Evolutionary conservation across 2,329 filamentous ascomycete genomes (phyloP), one percentile per base, ranked within the genome.

Genomic region (Chrysoporthe austroafricana): DNA sequence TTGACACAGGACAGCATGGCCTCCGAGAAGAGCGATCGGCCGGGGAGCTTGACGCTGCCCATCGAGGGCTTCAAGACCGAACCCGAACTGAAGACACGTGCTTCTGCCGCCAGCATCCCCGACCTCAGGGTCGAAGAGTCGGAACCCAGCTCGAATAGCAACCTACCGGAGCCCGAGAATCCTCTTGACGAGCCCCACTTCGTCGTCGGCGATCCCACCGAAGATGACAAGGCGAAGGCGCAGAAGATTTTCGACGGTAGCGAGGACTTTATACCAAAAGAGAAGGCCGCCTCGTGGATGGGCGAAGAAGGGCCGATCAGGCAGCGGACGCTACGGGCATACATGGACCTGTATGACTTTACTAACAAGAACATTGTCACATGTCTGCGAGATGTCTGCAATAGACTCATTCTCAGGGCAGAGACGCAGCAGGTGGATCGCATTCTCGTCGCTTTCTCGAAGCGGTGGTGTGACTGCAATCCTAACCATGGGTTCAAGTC

Each of bases 401-500:
- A 87, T 64, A 90, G 92, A 43, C 84, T 98, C 34, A 85, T 96
- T 4, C 84, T 99, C 67, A 92, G 92, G 72, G 96, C 92, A 52
- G 96, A 99, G 80, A 97, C 94, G 2, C 96, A 99, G 79, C 95
- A 99, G 78, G 93, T 99, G 26, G 96, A 99, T 77, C 91, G 96
- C 44, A 95, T 99, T 68, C 81, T 99, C 71, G 92, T 96, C 74
- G 91, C 92, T 26, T 95, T 98, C 74, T 93, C 96, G 3, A 89
- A 88, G 71, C 85, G 95, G 70, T 99, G 96, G 96, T 97, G 93
- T 77, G 88, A 92, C 72, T 97, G 94, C 83, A 99, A 99, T 76
- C 88, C 92, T 0, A 91, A 90, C 56, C 94, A 99, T 78, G 94
- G 95, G 16, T 99, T 98, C 84, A 97, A 96, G 79, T 88, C 91